Evolutionary conservation across 306 rosid genomes (phyloP), one percentile per base, ranked within the genome.

Genomic region (Lathyrus aphaca): DNA sequence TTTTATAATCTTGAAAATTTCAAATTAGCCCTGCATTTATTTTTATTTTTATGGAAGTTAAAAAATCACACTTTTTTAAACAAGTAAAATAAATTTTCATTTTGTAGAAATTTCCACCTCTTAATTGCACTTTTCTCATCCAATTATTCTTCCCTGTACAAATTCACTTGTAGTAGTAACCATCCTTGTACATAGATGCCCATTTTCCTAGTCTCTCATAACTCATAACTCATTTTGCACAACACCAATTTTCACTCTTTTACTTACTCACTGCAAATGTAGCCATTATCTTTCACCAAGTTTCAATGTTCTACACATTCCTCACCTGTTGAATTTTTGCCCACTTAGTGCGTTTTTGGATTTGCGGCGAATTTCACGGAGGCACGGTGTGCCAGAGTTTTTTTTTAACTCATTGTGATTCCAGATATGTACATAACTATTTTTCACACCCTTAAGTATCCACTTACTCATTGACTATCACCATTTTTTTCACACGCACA

Each of bases 291-390:
- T 27, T 45, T 46, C 27, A 27, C 57, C 27, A 13, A 23, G 8
- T 64, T 12, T 43, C 55, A 63, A 21, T 25, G 55, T 49, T 49
- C 5, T 49, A 49, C 56, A 17, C 56, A 49, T 49, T 49, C 6
- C 27, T 44, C 6, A 44, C 9, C 7, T 32, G 38, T 18, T 14
- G 18, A 44, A 4, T 4, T n/a, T 44, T 44, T 2, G 50, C 16
- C 50, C 8, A 32, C 38, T 32, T 6, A 32, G 8, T 32, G 38
- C 38, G 6, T 32, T 8, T 30, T 30, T 30, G 35, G 35, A 30
- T 30, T 30, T 6, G 35, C 7, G 35, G 7, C 7, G 35, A 5
- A 6, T 30, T 30, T 30, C 35, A 30, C 35, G 0, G 35, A 30
- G 35, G 6, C 35, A 30, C 7, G 7, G 35, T 30, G 7, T 30